Conservation (phyloP, 2,329 filamentous ascomycete species). For the Aspergillus pseudoviridinutans region DNA sequence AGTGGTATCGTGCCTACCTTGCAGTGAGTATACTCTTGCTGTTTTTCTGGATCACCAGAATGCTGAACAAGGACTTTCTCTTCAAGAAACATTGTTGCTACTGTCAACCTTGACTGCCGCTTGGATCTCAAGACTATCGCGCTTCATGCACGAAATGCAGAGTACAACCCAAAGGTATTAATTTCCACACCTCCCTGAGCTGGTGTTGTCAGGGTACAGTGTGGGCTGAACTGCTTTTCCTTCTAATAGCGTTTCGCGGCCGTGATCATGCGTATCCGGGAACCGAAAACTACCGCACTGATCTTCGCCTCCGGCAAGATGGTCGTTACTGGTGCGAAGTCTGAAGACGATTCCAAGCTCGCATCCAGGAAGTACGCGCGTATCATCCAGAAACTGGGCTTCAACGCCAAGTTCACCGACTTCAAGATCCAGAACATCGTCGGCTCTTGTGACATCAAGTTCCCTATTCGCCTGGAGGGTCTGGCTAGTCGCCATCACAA, state of each 20-base stretch:
- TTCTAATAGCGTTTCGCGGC: slow-evolving; percentile 83
- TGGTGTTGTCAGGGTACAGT: slow-evolving; percentile 34
- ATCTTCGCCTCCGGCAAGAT: slow-evolving; percentile 99
- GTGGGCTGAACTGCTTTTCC: slow-evolving; percentile 44
- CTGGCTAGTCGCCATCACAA: slow-evolving; percentile 96
- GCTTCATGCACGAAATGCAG: slow-evolving; percentile 93
- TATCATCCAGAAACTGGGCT: slow-evolving; percentile 99
- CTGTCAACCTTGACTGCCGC: slow-evolving; percentile 95
- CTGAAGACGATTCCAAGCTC: slow-evolving; percentile 95
- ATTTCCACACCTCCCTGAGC: slow-evolving; percentile 32
- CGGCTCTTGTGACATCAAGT: slow-evolving; percentile 98
- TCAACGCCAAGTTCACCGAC: slow-evolving; percentile 99
- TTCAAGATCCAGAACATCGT: slow-evolving; percentile 99
- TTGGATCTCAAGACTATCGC: slow-evolving; percentile 98
- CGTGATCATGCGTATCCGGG: slow-evolving; percentile 99
- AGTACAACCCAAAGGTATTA: slow-evolving; percentile 96
- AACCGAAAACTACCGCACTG: slow-evolving; percentile 95
- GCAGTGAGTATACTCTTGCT: slow-evolving; percentile 76
- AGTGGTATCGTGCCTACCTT: slow-evolving; percentile 89
- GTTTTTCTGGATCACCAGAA: slow-evolving; percentile 44
- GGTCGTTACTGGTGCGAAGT: slow-evolving; percentile 98
- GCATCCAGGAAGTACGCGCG: slow-evolving; percentile 96
- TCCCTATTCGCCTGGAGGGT: slow-evolving; percentile 94
- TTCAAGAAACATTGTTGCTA: slow-evolving; percentile 95
- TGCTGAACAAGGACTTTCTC: slow-evolving; percentile 44